phyloP scores from a whole-genome alignment of 1,284 basidiomycete genomes.

The Gymnopus androsaceus region DNA sequence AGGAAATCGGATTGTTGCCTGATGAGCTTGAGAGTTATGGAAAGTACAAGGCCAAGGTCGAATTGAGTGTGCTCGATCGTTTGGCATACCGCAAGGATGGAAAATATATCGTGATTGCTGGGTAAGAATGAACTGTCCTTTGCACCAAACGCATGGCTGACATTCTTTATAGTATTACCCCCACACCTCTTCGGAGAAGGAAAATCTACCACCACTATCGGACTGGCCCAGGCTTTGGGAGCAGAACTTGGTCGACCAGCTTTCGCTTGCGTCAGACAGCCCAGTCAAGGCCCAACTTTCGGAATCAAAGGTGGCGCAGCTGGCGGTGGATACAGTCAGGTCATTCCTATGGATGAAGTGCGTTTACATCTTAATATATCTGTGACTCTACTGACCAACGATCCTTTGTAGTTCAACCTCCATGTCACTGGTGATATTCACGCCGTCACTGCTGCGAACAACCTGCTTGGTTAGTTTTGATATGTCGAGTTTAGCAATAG shows the following conservation, averaged over 20 bases:
- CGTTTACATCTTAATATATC: constrained; percentile 19
- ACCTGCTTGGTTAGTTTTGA: constrained; percentile 71
- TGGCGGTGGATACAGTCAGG: constrained; percentile 97
- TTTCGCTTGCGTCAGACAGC: constrained; percentile 98
- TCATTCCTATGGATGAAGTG: constrained; percentile 99
- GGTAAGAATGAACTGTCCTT: constrained; percentile 45
- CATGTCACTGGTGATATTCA: constrained; percentile 99
- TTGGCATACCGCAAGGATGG: constrained; percentile 87
- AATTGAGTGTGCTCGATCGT: constrained; percentile 86
- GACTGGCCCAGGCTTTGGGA: constrained; percentile 94
- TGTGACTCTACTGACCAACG: constrained; percentile 10
- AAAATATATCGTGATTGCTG: constrained; percentile 97
- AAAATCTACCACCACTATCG: constrained; percentile 98
- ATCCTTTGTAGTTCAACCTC: constrained; percentile 77
- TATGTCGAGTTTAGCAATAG: neutral
- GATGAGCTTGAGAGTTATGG: constrained; percentile 95
- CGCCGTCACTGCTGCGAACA: constrained; percentile 97
- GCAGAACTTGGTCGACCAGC: constrained; percentile 91
- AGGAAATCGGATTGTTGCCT: constrained; percentile 85
- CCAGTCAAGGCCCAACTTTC: constrained; percentile 98
- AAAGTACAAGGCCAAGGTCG: constrained; percentile 96
- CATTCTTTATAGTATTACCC: constrained; percentile 77
- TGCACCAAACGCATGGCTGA: constrained; percentile 10
- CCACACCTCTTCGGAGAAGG: constrained; percentile 98
- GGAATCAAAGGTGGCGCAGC: constrained; percentile 99